Base-by-base conservation (phyloP, 2,329 filamentous ascomycete genomes). In the Epichloe glyceriae region DNA sequence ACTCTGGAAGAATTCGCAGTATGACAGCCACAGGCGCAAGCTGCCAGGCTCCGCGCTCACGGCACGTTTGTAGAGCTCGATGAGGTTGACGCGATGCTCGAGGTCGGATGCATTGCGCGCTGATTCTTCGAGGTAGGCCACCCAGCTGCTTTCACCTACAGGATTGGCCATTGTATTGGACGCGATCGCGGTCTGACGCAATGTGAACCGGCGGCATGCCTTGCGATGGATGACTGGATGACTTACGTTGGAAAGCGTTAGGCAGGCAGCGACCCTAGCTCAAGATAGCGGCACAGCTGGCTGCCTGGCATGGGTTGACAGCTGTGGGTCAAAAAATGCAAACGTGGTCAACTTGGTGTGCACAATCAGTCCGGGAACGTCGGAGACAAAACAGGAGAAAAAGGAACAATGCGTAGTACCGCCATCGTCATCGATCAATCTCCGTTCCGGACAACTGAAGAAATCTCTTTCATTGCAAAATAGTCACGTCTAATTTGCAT, bases 1-100 rank as follows among this genome's bases (percentile, higher is more conserved):
- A 19, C 78, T 77, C 74, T 83, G 83, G 55, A 90, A 81, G 67
- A 84, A 91, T 59, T 89, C 82, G 65, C 83, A 87, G 62, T 90
- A 91, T 30, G 81, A 76, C 53, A 82, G 75, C 87, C 87, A 93
- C 40, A 91, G 70, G 55, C 78, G 80, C 53, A 85, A 72, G 59
- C 86, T 90, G 57, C 77, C 82, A 11, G 85, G 83, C 66, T 91
- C 86, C 49, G 86, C 82, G 52, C 71, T 69, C 20, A 84, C 78
- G 52, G 86, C 86, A 57, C 76, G 77, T 58, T 84, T 81, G 67
- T 82, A 88, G 43, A 85, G 69, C 64, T 91, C 86, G 61, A 89
- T 75, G 46, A 87, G 73, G 54, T 76, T 74, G 62, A 88, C 76
- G 57, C 84, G 80, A 59, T 80, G 76, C 54, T 88, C 84, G 50